phyloP scores from a whole-genome alignment of 331 rosid species.

The Malus hybrid region DNA sequence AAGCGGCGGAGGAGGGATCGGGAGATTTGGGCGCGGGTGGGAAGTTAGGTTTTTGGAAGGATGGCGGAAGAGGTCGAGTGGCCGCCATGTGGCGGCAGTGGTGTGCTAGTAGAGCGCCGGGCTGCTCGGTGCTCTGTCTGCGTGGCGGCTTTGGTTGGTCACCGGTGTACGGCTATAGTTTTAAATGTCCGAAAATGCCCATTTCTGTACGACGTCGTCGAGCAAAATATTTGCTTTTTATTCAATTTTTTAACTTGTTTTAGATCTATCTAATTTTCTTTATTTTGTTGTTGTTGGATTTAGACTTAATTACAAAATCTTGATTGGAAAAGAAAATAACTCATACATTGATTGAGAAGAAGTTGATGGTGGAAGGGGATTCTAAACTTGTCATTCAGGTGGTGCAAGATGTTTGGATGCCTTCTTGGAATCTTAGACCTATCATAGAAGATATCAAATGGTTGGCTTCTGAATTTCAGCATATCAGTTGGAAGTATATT shows the following conservation, averaged over 20 bases:
- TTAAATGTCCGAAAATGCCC: background rate
- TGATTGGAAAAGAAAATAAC: no score
- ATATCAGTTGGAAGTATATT: no score
- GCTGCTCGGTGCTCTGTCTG: background rate
- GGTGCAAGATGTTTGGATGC: no score
- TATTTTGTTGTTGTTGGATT: no score
- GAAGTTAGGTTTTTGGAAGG: constrained; percentile 13
- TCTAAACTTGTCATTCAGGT: no score
- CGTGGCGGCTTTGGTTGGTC: background rate
- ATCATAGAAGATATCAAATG: no score
- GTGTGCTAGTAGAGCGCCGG: background rate
- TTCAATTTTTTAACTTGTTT: background rate
- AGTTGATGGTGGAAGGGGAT: no score
- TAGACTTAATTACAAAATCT: no score
- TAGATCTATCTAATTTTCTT: background rate
- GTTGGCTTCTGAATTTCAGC: no score
- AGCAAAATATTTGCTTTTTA: background rate
- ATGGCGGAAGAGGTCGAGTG: constrained; percentile 16
- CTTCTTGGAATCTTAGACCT: no score
- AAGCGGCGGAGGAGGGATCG: background rate
- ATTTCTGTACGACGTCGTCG: background rate
- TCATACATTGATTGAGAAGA: no score
- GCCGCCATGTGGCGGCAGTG: constrained; percentile 45
- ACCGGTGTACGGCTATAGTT: background rate
- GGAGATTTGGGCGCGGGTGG: background rate